phyloP scores from a whole-genome alignment of 2,329 filamentous ascomycete species.

The Dactylellina parvicollis region DNA sequence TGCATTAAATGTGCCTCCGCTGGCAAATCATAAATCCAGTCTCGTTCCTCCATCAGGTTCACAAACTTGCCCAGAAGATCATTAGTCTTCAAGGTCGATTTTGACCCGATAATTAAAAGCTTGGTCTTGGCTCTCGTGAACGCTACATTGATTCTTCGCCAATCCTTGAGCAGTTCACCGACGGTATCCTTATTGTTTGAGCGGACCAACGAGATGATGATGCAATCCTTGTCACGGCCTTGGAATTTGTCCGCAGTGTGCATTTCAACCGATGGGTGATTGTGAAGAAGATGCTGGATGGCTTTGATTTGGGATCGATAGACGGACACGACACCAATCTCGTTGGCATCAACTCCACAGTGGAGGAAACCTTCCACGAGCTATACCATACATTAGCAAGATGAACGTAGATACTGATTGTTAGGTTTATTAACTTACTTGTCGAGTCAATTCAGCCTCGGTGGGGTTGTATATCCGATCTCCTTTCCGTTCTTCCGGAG shows the following conservation, averaged over 20 bases:
- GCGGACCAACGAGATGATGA: constrained; percentile 86
- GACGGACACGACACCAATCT: constrained; percentile 95
- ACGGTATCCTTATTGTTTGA: constrained; percentile 84
- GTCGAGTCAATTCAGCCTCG: constrained; percentile 70
- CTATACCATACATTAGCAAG: constrained; percentile 65
- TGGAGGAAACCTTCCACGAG: constrained; percentile 81
- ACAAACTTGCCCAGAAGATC: constrained; percentile 83
- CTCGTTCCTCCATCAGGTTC: constrained; percentile 75
- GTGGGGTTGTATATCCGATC: constrained; percentile 86
- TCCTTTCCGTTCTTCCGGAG: constrained; percentile 78
- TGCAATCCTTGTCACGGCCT: constrained; percentile 91
- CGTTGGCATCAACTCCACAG: constrained; percentile 75
- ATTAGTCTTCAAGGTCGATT: constrained; percentile 75
- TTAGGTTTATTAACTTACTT: constrained; percentile 32
- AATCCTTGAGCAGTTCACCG: constrained; percentile 91
- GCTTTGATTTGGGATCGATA: constrained; percentile 87
- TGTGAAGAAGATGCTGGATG: constrained; percentile 75
- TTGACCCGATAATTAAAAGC: constrained; percentile 85
- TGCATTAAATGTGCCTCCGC: constrained; percentile 75
- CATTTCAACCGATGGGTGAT: constrained; percentile 78
- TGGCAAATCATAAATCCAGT: constrained; percentile 83
- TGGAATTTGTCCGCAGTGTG: constrained; percentile 98
- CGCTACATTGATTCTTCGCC: constrained; percentile 92
- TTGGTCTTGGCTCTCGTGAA: constrained; percentile 94
- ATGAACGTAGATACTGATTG: background rate